Conservation (phyloP, 352 stramenopile genomes). For the Pythium biforme region DNA sequence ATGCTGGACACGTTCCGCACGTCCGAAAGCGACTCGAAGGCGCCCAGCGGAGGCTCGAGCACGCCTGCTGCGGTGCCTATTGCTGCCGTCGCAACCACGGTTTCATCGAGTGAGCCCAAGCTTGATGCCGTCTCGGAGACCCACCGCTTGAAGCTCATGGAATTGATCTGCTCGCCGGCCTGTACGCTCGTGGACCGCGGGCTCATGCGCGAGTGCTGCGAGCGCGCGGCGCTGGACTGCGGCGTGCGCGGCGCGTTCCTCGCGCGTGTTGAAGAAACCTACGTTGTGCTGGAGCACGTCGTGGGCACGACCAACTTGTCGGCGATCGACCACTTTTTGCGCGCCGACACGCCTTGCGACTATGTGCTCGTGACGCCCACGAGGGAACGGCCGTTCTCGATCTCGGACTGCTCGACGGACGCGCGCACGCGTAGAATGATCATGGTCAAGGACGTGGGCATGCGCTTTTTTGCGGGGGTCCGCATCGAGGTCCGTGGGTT, state of each 20-base stretch:
- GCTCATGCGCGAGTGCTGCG: conserved; percentile 58
- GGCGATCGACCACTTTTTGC: conserved; percentile 34
- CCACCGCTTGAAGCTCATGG: conserved; percentile 47
- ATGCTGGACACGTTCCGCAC: conserved; percentile 48
- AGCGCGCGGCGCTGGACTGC: conserved; percentile 45
- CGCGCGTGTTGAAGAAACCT: conserved; percentile 46
- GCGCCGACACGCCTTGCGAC: conserved; percentile 52
- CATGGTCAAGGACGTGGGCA: conserved; percentile 56
- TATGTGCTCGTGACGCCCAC: conserved; percentile 51
- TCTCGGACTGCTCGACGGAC: conserved; percentile 47
- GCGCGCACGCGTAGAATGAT: conserved; percentile 45
- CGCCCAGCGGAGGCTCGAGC: not conserved
- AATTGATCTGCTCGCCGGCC: conserved; percentile 51
- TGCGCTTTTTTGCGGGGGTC: conserved; percentile 53
- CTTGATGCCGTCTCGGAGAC: conserved; percentile 39
- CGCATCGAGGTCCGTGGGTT: conserved; percentile 48
- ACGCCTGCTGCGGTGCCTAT: not conserved
- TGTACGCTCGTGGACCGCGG: conserved; percentile 57
- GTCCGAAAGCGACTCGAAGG: conserved; percentile 33
- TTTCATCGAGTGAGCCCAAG: conserved; percentile 22
- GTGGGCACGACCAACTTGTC: conserved; percentile 35
- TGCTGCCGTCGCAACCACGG: too few species aligned
- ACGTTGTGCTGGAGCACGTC: conserved; percentile 52
- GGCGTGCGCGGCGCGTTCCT: conserved; percentile 50
- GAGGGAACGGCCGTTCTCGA: conserved; percentile 36